Conservation (phyloP, 805 yeast genomes). For the Ogataea pilisensis region DNA sequence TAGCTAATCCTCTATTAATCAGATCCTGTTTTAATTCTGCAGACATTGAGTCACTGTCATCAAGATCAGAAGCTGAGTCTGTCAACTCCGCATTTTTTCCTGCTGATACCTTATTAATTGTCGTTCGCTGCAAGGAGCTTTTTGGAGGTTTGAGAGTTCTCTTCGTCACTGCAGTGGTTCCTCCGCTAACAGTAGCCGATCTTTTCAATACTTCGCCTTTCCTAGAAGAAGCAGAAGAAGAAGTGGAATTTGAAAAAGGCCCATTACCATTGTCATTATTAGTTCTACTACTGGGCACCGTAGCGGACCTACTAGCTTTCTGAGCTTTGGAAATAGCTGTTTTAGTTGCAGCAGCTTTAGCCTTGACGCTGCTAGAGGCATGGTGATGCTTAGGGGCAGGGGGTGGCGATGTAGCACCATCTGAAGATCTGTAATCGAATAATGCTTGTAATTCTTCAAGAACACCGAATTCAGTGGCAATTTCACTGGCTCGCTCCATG, state of each 20-base stretch:
- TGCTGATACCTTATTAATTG: neutral
- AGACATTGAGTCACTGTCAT: constrained; percentile 15
- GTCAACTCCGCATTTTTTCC: constrained; percentile 1
- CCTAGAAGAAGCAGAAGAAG: constrained; percentile 5
- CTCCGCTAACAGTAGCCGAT: neutral
- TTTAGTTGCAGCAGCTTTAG: constrained; percentile 20
- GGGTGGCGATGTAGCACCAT: constrained; percentile 52
- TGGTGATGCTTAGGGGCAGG: constrained; percentile 66
- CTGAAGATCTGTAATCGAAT: constrained; percentile 52
- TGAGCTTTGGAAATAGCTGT: constrained; percentile 8
- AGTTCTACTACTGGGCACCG: constrained; percentile 10
- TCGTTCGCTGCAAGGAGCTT: neutral
- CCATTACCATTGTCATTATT: too few species aligned
- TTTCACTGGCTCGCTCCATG: constrained; percentile 61
- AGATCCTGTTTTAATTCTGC: constrained; percentile 11
- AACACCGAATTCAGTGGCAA: constrained; percentile 65
- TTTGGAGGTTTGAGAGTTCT: constrained; percentile 16
- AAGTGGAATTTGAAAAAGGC: too few species aligned
- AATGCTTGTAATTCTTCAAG: constrained; percentile 58
- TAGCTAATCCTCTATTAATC: neutral
- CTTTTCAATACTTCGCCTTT: constrained; percentile 2
- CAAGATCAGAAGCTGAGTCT: constrained; percentile 15
- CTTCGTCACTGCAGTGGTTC: constrained; percentile 4
- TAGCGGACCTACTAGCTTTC: constrained; percentile 11
- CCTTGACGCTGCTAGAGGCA: constrained; percentile 45